Base-by-base conservation (phyloP, 176 grass and related monocot species). In the Lolium rigidum region DNA sequence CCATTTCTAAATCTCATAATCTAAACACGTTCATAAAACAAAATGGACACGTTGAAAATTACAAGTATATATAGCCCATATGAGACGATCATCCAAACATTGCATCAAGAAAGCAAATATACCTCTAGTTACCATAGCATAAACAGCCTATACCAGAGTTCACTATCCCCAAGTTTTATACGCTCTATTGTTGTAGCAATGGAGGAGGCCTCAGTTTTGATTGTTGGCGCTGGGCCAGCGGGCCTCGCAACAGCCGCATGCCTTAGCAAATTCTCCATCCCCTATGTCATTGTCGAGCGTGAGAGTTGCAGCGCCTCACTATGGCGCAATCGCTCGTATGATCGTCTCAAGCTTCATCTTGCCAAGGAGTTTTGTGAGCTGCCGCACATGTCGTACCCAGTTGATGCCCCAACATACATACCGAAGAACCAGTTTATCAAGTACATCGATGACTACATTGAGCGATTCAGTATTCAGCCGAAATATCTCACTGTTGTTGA, bases 351-450 rank as follows among this genome's bases (percentile, higher is more conserved):
- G 31, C 31, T 68, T 18, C 65, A 68, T 38, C 65, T 68, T 18
- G 65, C 65, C 7, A 68, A 17, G 15, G 31, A 39, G 17, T 68
- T 68, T 18, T 68, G 65, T 68, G 65, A 68, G 65, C 10, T 68
- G 65, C 31, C 65, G 6, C 31, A 68, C 25, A 68, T 68, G 65
- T 18, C 65, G 7, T 68, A 68, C 65, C 65, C 65, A 2, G 65
- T 17, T 38, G 65, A 68, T 68, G 17, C 65, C 65, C 31, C 65
- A 68, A 68, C 65, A 39, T 68, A 68, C 65, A 18, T 68, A 68
- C 63, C 63, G 5, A 67, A 67, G 15, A 67, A 67, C 13, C 28
- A 28, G 6, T 67, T 67, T 15, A 9, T 68, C 65, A 68, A 68
- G 65, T 68, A 68, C 16, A 4, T 68, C 31, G 65, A 68, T 68